Evolutionary conservation across 495 filamentous ascomycete genomes (phyloP).

Genomic region (Aspergillus sclerotiicarbonarius): DNA sequence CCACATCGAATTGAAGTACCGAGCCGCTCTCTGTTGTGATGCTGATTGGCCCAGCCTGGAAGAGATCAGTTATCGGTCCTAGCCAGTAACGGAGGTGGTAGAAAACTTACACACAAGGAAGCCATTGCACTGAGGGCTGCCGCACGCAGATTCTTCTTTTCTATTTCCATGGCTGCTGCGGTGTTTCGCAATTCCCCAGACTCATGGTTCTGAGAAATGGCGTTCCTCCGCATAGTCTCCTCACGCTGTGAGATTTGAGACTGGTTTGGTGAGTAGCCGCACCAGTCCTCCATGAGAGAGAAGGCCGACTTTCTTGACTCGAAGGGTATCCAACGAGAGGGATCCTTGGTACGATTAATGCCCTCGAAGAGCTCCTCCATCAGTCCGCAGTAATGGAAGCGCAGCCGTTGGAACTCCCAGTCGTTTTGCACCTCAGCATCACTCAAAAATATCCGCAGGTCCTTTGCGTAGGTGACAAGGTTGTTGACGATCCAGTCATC

Average conservation of each 20-base stretch:
- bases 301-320: slow-evolving; percentile 92
- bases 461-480: slow-evolving; percentile 84
- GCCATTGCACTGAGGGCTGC: slow-evolving; percentile 96
- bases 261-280: slow-evolving; percentile 93
- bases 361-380: slow-evolving; percentile 91
- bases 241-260: slow-evolving; percentile 76
- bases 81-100: neutral
- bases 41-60: slow-evolving; percentile 78
- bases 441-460: slow-evolving; percentile 88
- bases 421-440: slow-evolving; percentile 93
- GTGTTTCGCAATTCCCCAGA: slow-evolving; percentile 68
- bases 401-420: slow-evolving; percentile 90
- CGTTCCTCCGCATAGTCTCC: slow-evolving; percentile 79
- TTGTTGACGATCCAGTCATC: slow-evolving; percentile 94
- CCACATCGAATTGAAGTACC: slow-evolving; percentile 84
- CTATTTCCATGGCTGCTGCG: slow-evolving; percentile 90
- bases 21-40: slow-evolving; percentile 81
- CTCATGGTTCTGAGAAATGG: slow-evolving; percentile 65
- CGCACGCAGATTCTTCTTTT: slow-evolving; percentile 86
- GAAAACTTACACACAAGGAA: slow-evolving; percentile 70
- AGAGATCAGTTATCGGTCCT: slow-evolving; percentile 9
- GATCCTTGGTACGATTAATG: slow-evolving; percentile 81
- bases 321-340: slow-evolving; percentile 91
- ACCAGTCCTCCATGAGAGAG: slow-evolving; percentile 98
- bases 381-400: slow-evolving; percentile 89